Evolutionary conservation across 2,329 filamentous ascomycete genomes (phyloP).

Genomic region (Fusarium mexicanum): DNA sequence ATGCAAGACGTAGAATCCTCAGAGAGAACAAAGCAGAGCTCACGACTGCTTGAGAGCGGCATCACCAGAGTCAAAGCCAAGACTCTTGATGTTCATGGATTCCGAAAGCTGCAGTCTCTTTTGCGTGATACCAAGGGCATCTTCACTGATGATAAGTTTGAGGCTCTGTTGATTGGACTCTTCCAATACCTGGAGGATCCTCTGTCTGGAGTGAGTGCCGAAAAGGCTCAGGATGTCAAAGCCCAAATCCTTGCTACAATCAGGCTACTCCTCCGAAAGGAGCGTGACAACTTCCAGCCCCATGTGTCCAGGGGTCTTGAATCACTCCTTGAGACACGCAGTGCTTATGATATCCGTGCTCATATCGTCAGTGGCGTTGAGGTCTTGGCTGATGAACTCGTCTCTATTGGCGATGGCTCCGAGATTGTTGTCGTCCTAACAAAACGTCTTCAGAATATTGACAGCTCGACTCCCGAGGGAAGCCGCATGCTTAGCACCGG

Average conservation of each 20-base stretch:
- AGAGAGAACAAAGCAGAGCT: conserved; percentile 66
- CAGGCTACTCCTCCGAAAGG: conserved; percentile 75
- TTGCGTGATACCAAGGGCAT: conserved; percentile 72
- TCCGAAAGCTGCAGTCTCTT: conserved; percentile 80
- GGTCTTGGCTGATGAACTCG: conserved; percentile 76
- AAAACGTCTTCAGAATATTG: conserved; percentile 54
- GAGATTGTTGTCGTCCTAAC: conserved; percentile 68
- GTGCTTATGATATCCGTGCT: conserved; percentile 72
- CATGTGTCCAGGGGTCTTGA: conserved; percentile 75
- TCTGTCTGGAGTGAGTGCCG: conserved; percentile 61
- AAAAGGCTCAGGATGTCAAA: conserved; percentile 77
- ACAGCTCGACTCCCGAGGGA: conserved; percentile 56
- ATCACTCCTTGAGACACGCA: conserved; percentile 71
- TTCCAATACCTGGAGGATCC: conserved; percentile 77
- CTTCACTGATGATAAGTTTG: conserved; percentile 74
- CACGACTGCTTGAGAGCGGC: conserved; percentile 75
- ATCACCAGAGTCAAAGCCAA: conserved; percentile 77
- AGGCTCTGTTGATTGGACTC: conserved; percentile 72
- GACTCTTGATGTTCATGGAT: conserved; percentile 82
- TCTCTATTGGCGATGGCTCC: conserved; percentile 69
- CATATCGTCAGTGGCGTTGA: conserved; percentile 81
- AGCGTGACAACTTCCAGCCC: conserved; percentile 71
- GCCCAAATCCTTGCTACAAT: conserved; percentile 79
- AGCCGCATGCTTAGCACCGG: conserved; percentile 69
- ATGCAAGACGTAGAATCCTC: conserved; percentile 41